Base-by-base conservation (phyloP, 2,329 filamentous ascomycete genomes). In the Ophiocordyceps camponoti-saundersi region DNA sequence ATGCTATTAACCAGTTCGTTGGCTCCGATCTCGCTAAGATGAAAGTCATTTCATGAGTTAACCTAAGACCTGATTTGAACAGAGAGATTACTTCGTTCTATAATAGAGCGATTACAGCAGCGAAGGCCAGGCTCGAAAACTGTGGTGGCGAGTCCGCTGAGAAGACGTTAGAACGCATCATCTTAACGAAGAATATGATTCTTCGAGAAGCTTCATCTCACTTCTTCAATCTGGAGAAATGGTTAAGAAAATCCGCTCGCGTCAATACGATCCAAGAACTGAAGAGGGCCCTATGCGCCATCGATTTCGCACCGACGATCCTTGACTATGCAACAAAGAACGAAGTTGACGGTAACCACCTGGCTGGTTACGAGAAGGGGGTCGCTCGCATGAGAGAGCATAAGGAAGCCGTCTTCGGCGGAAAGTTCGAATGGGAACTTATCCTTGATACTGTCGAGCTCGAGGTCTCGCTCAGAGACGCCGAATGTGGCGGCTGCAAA, bases 141-240 rank as follows among this genome's bases (percentile, higher is more conserved):
- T 6, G 16, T 39, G 7, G 7, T 18, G 15, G 3, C 13, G 15
- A 6, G n/a, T 3, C 34, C 34, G 11, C 7, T 8, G 30, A 34
- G 7, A 16, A 16, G 18, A 13, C 15, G 2, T 8, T 29, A 10
- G 26, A 29, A 6, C 26, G 26, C 11, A 29, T 29, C 11, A 10
- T 2, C 8, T 29, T 34, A 13, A 34, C 16, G 6, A 34, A 34
- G 32, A 34, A 16, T n/a, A 2, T 34, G 36, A 20, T 12, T 12
- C n/a, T 55, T 0, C 49, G 56, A 0, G 57, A 61, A 36, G 47
- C 51, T 0, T 46, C 54, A 0, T 63, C 61, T 0, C 61, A 64
- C 21, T 39, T 53, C 0, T 60, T 61, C 44, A 54, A 52, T 12
- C 48, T 63, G 0, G 61, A 64, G 15, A 50, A n/a, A 1, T 45